These are phyloP conservation scores for Warburgia ugandensis DNA, from an alignment of 164 flowering plant genomes.

Conservation along the genomic window DNA sequence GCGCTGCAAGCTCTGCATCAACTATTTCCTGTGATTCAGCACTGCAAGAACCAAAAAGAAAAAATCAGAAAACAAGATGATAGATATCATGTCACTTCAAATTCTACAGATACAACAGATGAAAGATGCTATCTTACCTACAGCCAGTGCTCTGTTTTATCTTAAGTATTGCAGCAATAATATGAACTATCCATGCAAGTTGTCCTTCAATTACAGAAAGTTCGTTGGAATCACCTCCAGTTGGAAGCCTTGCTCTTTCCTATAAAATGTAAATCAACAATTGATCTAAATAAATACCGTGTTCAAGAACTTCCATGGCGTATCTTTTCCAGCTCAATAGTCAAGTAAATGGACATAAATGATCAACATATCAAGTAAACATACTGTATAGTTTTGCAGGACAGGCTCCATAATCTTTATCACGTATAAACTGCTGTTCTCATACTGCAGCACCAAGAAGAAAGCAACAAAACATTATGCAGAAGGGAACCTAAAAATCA, in stretches of 20 bases:
- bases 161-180: conserved; percentile 84
- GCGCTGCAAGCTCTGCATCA: conserved; percentile 98
- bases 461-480: conserved; percentile 8
- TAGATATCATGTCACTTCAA: not conserved
- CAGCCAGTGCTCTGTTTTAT: conserved; percentile 63
- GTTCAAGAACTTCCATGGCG: not conserved
- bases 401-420: conserved; percentile 87
- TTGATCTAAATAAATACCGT: not conserved
- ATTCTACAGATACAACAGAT: not conserved
- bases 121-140: conserved; percentile 38
- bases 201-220: conserved; percentile 76
- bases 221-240: conserved; percentile 43
- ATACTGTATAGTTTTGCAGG: conserved; percentile 78
- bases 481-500: not conserved
- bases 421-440: conserved; percentile 68
- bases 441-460: conserved; percentile 56
- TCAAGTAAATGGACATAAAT: too few species aligned
- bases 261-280: conserved; percentile 16
- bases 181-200: conserved; percentile 95
- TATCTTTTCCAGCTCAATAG: too few species aligned
- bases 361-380: not conserved
- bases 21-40: conserved; percentile 83
- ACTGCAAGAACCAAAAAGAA: conserved; percentile 37
- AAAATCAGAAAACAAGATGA: conserved; percentile 2
- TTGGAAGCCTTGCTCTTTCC: conserved; percentile 71